Evolutionary conservation across 495 filamentous ascomycete species (phyloP), one percentile per base, ranked within the genome.

Genomic region (Rhypophila decipiens): DNA sequence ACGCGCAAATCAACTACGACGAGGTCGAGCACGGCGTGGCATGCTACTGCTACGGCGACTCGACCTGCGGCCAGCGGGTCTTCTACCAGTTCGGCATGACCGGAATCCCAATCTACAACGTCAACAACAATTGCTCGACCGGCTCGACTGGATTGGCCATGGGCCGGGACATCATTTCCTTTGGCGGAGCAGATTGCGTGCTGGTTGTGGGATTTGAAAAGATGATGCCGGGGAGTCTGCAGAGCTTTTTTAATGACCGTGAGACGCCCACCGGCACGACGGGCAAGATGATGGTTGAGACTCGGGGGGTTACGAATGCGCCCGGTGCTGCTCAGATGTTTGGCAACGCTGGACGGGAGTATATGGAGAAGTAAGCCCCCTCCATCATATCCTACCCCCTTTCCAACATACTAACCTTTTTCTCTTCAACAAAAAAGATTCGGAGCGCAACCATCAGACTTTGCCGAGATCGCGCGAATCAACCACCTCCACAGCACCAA

Each of bases 71-170:
- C 21, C 93, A 98, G 75, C 83, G 93, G 39, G 90, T 96, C 52
- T 96, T 98, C 73, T 98, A 98, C 67, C 93, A 98, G 70, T 96
- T 97, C 65, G 93, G 93, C 66, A 89, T 97, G 80, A 96, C 88
- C 24, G 74, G 84, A 57, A 96, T 96, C 54, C 93, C 93, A 51
- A 89, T 96, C 63, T 86, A 91, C 75, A 96, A 96, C 61, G 87
- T 95, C 60, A 96, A 96, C 77, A 98, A 98, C 74, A 96, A 96
- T 71, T 98, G 93, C 76, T 85, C 87, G 1, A 97, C 93, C 1
- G 93, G 93, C 2, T 86, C 82, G 0, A 95, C 93, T 0, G 93
- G 93, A 21, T 69, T 97, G 35, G 78, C 82, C 53, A 83, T 97
- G 81, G 93, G 80, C 3, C 77, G 90, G 23, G 86, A 82, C 24